These are phyloP conservation scores for Lentinula raphanica DNA, from an alignment of 768 basidiomycete species.

Conservation along the genomic window DNA sequence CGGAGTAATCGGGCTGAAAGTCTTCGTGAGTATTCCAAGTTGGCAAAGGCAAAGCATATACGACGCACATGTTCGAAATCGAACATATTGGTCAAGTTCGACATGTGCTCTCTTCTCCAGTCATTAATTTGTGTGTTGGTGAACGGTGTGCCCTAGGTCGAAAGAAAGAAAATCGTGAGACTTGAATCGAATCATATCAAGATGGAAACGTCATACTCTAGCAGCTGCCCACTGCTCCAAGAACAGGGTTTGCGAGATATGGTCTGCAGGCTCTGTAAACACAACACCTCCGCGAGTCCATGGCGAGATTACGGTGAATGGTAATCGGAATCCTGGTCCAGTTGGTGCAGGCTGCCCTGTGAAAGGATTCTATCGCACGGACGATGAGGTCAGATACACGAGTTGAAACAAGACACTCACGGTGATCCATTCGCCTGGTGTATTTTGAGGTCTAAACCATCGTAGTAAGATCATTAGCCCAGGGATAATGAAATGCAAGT, in stretches of 20 bases:
- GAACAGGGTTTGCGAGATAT: slow-evolving; percentile 4
- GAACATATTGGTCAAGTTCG: neutral
- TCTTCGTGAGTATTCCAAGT: neutral
- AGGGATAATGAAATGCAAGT: neutral
- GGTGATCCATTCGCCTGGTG: slow-evolving; percentile 1
- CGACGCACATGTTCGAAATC: neutral
- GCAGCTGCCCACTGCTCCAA: slow-evolving; percentile 7
- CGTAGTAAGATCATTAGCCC: neutral
- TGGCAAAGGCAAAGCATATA: neutral
- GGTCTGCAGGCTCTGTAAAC: slow-evolving; percentile 7
- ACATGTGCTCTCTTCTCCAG: slow-evolving; percentile 10
- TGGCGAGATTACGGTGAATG: slow-evolving; percentile 3
- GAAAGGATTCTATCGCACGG: neutral
- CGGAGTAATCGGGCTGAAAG: slow-evolving; percentile 2
- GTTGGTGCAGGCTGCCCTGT: neutral
- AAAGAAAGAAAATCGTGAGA: neutral
- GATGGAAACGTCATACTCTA: neutral
- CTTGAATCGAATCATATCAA: neutral
- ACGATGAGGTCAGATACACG: neutral
- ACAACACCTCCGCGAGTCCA: slow-evolving; percentile 7
- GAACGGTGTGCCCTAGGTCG: slow-evolving; percentile 1
- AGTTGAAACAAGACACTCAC: neutral
- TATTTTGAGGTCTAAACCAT: neutral
- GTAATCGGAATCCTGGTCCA: slow-evolving; percentile 7
- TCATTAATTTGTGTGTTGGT: slow-evolving; percentile 5